phyloP scores from a whole-genome alignment of 2,329 filamentous ascomycete genomes.

The Pseudogymnoascus pannorum region DNA sequence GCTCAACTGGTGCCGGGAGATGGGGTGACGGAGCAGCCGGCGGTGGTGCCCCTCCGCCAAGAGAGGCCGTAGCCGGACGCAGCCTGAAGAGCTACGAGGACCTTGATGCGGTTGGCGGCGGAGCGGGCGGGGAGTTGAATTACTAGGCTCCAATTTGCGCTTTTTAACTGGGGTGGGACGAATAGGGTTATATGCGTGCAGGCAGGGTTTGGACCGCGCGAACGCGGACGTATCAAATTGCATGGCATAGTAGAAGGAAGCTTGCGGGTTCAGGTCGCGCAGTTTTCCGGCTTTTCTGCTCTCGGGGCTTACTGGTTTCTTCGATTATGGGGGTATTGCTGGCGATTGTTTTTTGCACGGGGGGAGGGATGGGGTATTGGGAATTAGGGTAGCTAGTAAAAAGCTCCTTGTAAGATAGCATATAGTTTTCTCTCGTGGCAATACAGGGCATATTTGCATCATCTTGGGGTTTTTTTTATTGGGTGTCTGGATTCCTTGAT shows the following conservation, averaged over 20 bases:
- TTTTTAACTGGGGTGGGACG: not conserved
- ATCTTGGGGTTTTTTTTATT: not conserved
- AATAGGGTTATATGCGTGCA: not conserved
- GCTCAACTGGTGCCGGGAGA: constrained; percentile 45
- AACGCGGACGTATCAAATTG: not conserved
- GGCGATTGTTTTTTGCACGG: constrained; percentile 2
- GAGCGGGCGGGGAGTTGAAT: constrained; percentile 77
- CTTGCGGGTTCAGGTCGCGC: not conserved
- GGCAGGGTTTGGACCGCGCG: not conserved
- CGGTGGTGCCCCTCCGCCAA: constrained; percentile 70
- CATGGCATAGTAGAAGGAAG: constrained; percentile 5
- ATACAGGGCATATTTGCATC: not conserved
- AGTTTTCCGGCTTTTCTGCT: not conserved
- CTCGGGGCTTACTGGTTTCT: not conserved
- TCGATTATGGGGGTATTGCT: constrained; percentile 3
- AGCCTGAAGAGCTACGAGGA: constrained; percentile 97
- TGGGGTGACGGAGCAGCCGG: constrained; percentile 70
- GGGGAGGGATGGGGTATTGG: not conserved
- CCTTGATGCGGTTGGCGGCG: constrained; percentile 73
- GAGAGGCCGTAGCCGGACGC: constrained; percentile 85
- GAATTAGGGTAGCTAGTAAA: not conserved
- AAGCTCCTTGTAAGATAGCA: not conserved
- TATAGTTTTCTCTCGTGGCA: constrained; percentile 1
- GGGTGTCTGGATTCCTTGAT: no score
- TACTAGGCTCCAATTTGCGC: constrained; percentile 47